A percentile compares a stretch with the other conserved stretches of the same genome.
Evolutionary conservation across 352 stramenopile species (phyloP).

Genomic region (Pythium phragmiticola): DNA sequence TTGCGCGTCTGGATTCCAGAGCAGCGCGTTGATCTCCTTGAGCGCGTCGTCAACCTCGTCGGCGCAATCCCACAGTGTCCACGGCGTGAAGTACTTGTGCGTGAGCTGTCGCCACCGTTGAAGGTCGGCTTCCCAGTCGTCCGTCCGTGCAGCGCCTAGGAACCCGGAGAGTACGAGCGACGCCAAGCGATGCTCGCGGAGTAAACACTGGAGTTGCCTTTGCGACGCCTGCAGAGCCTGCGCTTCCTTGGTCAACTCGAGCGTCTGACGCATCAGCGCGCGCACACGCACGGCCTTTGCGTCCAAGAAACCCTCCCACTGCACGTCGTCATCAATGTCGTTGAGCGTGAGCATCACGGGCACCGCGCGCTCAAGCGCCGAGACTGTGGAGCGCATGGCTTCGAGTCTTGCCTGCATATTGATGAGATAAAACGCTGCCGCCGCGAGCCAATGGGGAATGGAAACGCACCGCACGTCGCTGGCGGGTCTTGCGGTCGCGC

Average conservation of each 20-base stretch:
- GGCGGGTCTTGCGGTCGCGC: no score
- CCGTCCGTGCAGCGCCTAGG: background rate
- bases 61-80: no score
- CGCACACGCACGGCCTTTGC: background rate
- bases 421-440: no score
- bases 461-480: no score
- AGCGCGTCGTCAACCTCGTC: background rate
- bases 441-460: no score
- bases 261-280: background rate
- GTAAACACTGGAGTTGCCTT: background rate
- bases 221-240: background rate
- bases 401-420: no score
- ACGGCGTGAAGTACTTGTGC: background rate
- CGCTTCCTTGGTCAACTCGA: background rate
- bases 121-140: background rate
- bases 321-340: background rate
- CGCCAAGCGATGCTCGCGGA: background rate
- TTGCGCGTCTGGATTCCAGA: background rate
- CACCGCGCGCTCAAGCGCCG: slow-evolving; percentile 4
- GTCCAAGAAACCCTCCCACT: slow-evolving; percentile 9
- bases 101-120: background rate
- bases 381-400: background rate
- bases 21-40: background rate
- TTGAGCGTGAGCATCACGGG: background rate
- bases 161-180: background rate